Conservation (phyloP, 1,284 basidiomycete genomes). For the Quambalaria eucalypti region DNA sequence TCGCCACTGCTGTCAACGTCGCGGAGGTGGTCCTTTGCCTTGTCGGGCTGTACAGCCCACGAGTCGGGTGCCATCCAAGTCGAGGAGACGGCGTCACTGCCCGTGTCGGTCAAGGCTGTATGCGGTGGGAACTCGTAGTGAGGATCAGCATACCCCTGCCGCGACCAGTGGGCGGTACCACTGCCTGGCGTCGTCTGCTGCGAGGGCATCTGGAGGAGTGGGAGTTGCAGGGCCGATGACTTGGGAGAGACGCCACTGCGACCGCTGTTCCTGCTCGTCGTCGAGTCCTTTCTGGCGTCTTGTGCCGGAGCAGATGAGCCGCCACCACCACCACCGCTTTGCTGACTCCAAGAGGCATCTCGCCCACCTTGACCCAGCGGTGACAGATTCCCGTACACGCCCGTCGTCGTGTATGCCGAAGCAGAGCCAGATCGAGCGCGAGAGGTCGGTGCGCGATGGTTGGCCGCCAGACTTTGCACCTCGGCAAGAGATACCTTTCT, state of each 20-base stretch:
- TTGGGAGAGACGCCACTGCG: constrained; percentile 33
- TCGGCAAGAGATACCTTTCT: not conserved
- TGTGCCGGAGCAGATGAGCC: not conserved
- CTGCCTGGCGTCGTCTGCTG: constrained; percentile 4
- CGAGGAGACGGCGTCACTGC: constrained; percentile 21
- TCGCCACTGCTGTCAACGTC: constrained; percentile 24
- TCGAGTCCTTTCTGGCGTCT: constrained; percentile 11
- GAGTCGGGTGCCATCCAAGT: constrained; percentile 45
- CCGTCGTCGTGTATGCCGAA: too few relatives aligned
- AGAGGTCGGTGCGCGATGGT: too few relatives aligned
- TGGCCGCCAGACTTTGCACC: not conserved
- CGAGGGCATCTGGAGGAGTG: constrained; percentile 2
- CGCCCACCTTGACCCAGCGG: not conserved
- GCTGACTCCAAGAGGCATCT: not conserved
- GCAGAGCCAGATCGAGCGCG: too few relatives aligned
- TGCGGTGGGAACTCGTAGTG: constrained; percentile 22
- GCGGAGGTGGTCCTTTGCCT: constrained; percentile 20
- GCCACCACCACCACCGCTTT: not conserved
- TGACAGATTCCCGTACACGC: not conserved
- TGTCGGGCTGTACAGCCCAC: constrained; percentile 42
- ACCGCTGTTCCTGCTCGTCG: not conserved
- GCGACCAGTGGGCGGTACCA: constrained; percentile 9
- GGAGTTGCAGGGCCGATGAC: constrained; percentile 24
- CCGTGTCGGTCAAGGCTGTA: constrained; percentile 6
- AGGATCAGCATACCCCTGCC: constrained; percentile 15